Base-by-base conservation (phyloP, 179 eudicot species). In the Monotropa hypopitys region DNA sequence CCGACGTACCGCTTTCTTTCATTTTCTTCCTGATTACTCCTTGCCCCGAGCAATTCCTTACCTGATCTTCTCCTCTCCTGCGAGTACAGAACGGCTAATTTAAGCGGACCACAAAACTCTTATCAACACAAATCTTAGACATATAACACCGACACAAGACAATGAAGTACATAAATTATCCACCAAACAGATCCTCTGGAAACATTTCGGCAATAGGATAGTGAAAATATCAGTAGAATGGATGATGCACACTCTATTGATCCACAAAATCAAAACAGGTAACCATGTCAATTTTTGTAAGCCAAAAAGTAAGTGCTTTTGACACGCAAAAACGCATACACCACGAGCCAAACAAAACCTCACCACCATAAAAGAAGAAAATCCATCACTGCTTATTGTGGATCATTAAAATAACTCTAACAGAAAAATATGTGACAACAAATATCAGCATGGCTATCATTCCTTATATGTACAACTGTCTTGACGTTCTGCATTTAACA, bases 51-150 rank as follows among this genome's bases (percentile, higher is more conserved):
- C 77, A 88, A 81, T 77, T 85, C 88, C 80, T 91, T 89, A 68
- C 92, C 88, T 72, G 81, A 80, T 81, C 78, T 79, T 74, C 86
- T 91, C 83, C 92, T 89, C 81, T 87, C 90, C 96, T 93, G 81
- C 76, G 82, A 53, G 66, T 56, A 77, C 35, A 54, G 21, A 21
- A 45, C 28, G 18, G 68, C 35, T 53, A 69, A 73, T 35, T 59
- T 30, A 26, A 10, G 49, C 12, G 32, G 68, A 53, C 26, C 40
- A 18, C 43, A 26, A 26, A 68, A 30, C 8, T 28, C 45, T 42
- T 1, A 62, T 13, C 13, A 3, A 50, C 6, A 38, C 21, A 20
- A 23, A 74, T n/a, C 12, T 30, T 7, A 49, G 20, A 53, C 20
- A 13, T 32, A 75, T 47, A 26, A 57, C 38, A 40, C 20, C 12